These are phyloP conservation scores for Pyrenophora tritici-repentis DNA, from an alignment of 2,329 filamentous ascomycete species.

Conservation along the genomic window DNA sequence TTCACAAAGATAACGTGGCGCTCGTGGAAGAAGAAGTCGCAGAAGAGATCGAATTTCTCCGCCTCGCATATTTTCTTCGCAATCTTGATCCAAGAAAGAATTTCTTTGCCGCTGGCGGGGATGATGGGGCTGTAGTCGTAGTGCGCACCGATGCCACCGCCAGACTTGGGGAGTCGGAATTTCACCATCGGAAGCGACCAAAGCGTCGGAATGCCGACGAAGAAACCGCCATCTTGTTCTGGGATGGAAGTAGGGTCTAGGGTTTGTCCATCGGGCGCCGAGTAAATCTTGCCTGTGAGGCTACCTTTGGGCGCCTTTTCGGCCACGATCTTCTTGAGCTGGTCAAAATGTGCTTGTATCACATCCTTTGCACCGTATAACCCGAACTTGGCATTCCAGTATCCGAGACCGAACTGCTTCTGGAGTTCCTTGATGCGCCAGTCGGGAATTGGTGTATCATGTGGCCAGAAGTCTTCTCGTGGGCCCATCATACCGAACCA, in stretches of 20 bases:
- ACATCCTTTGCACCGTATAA: slow-evolving; percentile 51
- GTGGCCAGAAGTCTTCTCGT: slow-evolving; percentile 52
- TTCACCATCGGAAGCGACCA: slow-evolving; percentile 43
- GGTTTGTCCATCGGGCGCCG: slow-evolving; percentile 45
- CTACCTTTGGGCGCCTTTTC: slow-evolving; percentile 47
- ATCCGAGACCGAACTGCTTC: slow-evolving; percentile 49
- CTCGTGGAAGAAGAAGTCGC: slow-evolving; percentile 58
- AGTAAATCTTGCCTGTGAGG: slow-evolving; percentile 48
- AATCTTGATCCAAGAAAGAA: slow-evolving; percentile 51
- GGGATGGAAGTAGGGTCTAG: slow-evolving; percentile 47
- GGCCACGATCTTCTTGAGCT: slow-evolving; percentile 45
- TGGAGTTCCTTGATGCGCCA: slow-evolving; percentile 53
- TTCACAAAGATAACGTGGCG: slow-evolving; percentile 55
- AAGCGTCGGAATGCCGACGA: slow-evolving; percentile 38
- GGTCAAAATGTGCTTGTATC: slow-evolving; percentile 53
- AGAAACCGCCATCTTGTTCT: slow-evolving; percentile 38
- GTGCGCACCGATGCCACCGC: slow-evolving; percentile 38
- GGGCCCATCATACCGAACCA: slow-evolving; percentile 52
- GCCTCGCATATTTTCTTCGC: slow-evolving; percentile 52
- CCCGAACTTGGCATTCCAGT: slow-evolving; percentile 55
- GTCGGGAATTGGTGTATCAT: slow-evolving; percentile 53
- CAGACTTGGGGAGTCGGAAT: slow-evolving; percentile 35
- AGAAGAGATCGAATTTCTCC: slow-evolving; percentile 52
- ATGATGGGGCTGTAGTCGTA: slow-evolving; percentile 43
- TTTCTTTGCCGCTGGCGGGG: slow-evolving; percentile 43